Conservation (phyloP, 2,329 filamentous ascomycete species). For the Tolypocladium sp. region DNA sequence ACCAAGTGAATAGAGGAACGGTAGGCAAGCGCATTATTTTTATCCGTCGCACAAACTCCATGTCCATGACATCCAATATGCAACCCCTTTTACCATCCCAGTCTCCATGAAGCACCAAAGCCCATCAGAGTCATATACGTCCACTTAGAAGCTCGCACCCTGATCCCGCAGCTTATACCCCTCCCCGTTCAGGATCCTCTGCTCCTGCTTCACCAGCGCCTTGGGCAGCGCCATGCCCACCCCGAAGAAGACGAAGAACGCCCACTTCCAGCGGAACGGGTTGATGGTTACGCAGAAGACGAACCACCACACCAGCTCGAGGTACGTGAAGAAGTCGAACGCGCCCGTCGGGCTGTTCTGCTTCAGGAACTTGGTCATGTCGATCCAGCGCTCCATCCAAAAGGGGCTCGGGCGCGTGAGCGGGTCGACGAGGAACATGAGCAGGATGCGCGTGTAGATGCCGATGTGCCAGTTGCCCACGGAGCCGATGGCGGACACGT, state of each 20-base stretch:
- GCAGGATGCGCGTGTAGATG: constrained; percentile 75
- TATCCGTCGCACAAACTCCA: no score
- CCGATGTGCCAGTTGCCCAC: constrained; percentile 86
- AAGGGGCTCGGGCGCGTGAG: constrained; percentile 60
- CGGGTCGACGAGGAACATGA: constrained; percentile 80
- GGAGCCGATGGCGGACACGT: constrained; percentile 69
- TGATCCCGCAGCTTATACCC: constrained; percentile 19
- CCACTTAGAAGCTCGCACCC: constrained; percentile 10
- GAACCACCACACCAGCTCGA: constrained; percentile 81
- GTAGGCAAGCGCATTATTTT: no score
- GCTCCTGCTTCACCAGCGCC: constrained; percentile 57
- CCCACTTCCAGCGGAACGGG: constrained; percentile 89
- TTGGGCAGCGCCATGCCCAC: constrained; percentile 58
- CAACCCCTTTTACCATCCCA: not conserved
- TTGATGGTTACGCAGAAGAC: constrained; percentile 69
- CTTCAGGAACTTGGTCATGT: constrained; percentile 70
- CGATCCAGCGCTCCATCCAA: constrained; percentile 82
- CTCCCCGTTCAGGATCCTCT: constrained; percentile 45
- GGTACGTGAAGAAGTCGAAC: constrained; percentile 86
- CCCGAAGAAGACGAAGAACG: constrained; percentile 71
- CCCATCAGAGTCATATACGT: not conserved
- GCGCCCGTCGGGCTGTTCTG: constrained; percentile 59
- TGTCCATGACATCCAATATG: no score
- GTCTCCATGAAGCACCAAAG: not conserved
- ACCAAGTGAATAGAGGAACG: no score